These are phyloP conservation scores for Sordaria brevicollis DNA, from an alignment of 495 filamentous ascomycete genomes.

Conservation along the genomic window DNA sequence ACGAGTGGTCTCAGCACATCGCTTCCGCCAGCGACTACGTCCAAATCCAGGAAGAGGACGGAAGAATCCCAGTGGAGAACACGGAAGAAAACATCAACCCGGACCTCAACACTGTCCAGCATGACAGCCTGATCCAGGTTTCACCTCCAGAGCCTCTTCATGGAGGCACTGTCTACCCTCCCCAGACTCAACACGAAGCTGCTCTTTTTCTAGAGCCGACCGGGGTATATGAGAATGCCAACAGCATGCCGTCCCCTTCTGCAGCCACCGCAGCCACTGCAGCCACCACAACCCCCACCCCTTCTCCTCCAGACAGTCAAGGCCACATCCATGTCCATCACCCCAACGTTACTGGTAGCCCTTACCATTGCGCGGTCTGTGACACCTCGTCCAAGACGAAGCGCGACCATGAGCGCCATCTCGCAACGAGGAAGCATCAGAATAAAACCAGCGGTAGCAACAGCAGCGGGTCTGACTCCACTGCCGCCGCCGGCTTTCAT, in stretches of 20 bases:
- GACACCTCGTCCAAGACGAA: not conserved
- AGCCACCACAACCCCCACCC: not conserved
- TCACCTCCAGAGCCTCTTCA: not conserved
- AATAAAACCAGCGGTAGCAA: not conserved
- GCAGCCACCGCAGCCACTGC: too few relatives aligned
- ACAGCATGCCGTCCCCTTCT: not conserved
- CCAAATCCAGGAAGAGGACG: rapidly evolving
- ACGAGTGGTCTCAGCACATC: not conserved
- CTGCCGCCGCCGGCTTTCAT: not conserved
- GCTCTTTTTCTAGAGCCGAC: too few relatives aligned
- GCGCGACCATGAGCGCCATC: not conserved
- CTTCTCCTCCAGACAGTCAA: not conserved
- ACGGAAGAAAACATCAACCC: not conserved
- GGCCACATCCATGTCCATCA: too few relatives aligned
- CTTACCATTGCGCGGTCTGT: not conserved
- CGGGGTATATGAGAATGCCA: too few relatives aligned
- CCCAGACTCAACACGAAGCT: too few relatives aligned
- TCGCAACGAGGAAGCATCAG: not conserved
- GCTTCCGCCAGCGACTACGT: not conserved
- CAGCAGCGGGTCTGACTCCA: not conserved
- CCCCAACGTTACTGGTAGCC: not conserved
- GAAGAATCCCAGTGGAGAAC: rapidly evolving
- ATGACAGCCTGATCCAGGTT: not conserved
- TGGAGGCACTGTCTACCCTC: not conserved
- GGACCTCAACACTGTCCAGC: not conserved